Evolutionary conservation across 306 rosid genomes (phyloP), one percentile per base, ranked within the genome.

Genomic region (Mimosa bimucronata): DNA sequence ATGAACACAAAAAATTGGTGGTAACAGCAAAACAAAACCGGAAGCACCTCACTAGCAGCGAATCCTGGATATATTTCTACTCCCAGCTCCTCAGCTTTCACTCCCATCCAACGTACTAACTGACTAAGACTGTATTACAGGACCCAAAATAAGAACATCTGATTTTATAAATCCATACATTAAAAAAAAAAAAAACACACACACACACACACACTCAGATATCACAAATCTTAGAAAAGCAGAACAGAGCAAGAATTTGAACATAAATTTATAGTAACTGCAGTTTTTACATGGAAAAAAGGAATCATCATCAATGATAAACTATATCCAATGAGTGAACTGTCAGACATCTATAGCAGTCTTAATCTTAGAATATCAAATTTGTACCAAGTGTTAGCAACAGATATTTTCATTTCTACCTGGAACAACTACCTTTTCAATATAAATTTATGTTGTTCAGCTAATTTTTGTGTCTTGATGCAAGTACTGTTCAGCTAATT

Each of bases 41-140:
- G 70, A 74, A 70, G 83, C 87, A 94, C 98, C 97, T 94, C 97
- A 77, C 94, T 92, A 71, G 97, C 98, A 81, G 97, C 93, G 84
- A 94, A 94, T 74, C 98, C 97, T 66, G 97, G 97, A 85, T 91
- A 94, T 87, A 94, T 91, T 87, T 94, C 98, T 68, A 94, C 89
- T 46, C 98, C 98, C 87, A 94, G 79, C 81, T 91, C 97, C 88
- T 94, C 98, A 23, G 98, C 98, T 90, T 94, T 92, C 76, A 76
- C 82, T 83, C 98, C 97, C 97, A 94, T 71, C 98, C 98, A 94
- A 46, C 97, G 94, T 34, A 91, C 88, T 77, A 94, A 89, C 88
- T 94, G 95, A 86, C 98, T 92, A 77, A 94, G 85, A 88, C 98
- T 94, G 78, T 82, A 89, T 73, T 68, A 83, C 29, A 83, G 78